A percentile compares a stretch with the other conserved stretches of the same genome.
These are phyloP conservation scores for Euphrasia confusa DNA, from an alignment of 257 asterid species.

Conservation along the genomic window DNA sequence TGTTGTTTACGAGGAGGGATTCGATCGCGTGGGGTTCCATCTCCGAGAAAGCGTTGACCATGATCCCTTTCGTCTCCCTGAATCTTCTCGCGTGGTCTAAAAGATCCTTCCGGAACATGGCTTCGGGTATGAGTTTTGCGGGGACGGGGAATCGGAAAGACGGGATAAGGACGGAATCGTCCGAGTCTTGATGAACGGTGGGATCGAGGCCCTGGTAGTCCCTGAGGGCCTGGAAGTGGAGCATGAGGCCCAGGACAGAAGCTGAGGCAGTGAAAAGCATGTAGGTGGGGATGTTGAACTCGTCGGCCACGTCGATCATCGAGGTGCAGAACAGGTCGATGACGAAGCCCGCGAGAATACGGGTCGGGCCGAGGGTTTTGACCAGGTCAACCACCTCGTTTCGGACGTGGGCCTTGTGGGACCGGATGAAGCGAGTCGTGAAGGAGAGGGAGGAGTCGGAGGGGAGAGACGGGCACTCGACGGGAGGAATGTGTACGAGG, in stretches of 20 bases:
- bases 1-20: conserved; percentile 15
- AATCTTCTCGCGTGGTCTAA: conserved; percentile 10
- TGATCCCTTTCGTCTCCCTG: conserved; percentile 29
- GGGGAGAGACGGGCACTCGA: background rate
- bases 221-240: background rate
- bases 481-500: background rate
- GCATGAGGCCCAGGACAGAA: background rate
- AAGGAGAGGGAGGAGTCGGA: background rate
- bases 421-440: background rate
- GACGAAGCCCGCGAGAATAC: background rate
- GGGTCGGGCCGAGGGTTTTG: background rate
- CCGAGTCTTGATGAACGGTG: background rate
- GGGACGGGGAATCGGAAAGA: conserved; percentile 28
- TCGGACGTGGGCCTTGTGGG: background rate
- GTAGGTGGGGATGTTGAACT: conserved; percentile 24
- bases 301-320: conserved; percentile 40
- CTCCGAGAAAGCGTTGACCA: conserved; percentile 35
- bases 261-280: background rate
- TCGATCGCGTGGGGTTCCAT: conserved; percentile 26
- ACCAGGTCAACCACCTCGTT: background rate
- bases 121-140: conserved; percentile 25
- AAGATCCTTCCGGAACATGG: background rate
- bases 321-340: conserved; percentile 32
- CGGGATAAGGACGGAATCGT: conserved; percentile 12
- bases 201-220: too few species aligned